phyloP scores from a whole-genome alignment of 192 early-diverging fungal species.

The Coemansia sp. region DNA sequence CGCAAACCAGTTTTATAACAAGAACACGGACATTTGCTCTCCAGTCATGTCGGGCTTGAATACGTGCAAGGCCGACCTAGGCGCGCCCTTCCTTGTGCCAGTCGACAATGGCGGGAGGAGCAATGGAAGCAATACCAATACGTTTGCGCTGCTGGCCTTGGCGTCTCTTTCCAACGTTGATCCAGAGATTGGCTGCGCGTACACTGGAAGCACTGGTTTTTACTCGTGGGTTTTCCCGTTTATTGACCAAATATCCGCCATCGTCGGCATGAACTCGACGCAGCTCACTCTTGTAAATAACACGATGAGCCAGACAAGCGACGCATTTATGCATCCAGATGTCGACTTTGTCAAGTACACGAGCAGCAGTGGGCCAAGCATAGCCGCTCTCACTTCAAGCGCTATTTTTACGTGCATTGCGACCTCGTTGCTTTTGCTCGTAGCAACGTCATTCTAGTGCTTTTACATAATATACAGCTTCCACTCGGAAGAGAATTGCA shows the following conservation, averaged over 20 bases:
- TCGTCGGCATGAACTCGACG: neutral
- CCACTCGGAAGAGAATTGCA: too few relatives aligned
- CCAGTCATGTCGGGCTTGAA: neutral
- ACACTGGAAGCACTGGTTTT: neutral
- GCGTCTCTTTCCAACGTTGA: neutral
- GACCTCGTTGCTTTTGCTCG: neutral
- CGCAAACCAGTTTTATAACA: neutral
- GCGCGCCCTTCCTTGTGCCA: neutral
- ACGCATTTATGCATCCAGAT: neutral
- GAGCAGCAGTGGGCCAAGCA: neutral
- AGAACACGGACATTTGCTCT: conserved; percentile 1
- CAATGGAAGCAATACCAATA: neutral
- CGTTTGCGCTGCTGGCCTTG: neutral
- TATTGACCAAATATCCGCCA: neutral
- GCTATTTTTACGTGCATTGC: too few relatives aligned
- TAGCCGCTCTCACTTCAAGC: neutral
- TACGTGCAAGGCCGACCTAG: neutral
- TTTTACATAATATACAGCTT: neutral
- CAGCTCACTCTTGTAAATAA: neutral
- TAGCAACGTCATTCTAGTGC: neutral
- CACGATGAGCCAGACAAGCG: neutral
- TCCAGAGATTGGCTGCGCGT: neutral
- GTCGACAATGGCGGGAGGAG: neutral
- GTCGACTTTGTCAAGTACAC: conserved; percentile 1
- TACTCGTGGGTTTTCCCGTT: conserved; percentile 2